Conservation (phyloP, 176 grass and related monocot species). For the Elymus sibiricus region DNA sequence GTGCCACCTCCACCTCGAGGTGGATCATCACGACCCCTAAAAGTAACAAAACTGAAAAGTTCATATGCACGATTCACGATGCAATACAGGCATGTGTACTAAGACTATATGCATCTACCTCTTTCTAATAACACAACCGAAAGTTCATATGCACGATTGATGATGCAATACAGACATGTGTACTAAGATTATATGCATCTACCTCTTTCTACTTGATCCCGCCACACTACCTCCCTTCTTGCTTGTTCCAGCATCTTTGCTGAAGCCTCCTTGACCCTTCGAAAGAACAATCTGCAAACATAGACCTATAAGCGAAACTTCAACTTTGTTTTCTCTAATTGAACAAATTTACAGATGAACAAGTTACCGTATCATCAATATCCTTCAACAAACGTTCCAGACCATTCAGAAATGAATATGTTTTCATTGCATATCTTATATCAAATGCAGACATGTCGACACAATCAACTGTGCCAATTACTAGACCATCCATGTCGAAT, state of each 20-base stretch:
- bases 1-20: not conserved
- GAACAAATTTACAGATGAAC: not conserved
- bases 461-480: not conserved
- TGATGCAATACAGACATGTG: not conserved
- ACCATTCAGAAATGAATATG: not conserved
- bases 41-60: not conserved
- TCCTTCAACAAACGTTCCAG: not conserved
- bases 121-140: not conserved
- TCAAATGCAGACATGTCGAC: not conserved
- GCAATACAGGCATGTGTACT: not conserved
- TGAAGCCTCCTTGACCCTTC: not conserved
- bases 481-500: not conserved
- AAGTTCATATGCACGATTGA: not conserved
- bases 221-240: not conserved
- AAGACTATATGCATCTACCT: not conserved
- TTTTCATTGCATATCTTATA: not conserved
- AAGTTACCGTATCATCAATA: not conserved
- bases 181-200: not conserved
- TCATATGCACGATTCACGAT: not conserved
- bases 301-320: not conserved
- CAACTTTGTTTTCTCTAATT: not conserved
- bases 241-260: not conserved
- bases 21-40: not conserved
- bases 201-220: not conserved
- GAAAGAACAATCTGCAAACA: not conserved